Evolutionary conservation across 192 early-diverging fungal species (phyloP).

Genomic region (Coemansia pectinata): DNA sequence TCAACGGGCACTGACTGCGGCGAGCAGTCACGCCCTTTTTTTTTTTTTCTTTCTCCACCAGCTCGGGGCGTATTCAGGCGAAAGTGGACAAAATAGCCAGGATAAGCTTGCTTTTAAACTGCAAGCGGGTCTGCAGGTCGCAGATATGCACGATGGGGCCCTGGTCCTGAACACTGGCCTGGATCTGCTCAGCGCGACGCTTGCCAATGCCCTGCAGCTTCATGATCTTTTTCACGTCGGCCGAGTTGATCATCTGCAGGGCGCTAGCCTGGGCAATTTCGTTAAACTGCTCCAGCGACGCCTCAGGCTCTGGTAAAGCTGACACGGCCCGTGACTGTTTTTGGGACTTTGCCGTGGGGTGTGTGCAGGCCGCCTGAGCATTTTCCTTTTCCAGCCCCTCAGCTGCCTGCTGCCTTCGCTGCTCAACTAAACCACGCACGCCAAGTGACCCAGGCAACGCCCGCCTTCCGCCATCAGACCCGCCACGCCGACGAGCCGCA

Average conservation of each 20-base stretch:
- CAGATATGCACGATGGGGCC: slow-evolving; percentile 47
- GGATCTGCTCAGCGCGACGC: slow-evolving; percentile 60
- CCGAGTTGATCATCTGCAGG: slow-evolving; percentile 60
- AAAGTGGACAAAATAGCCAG: slow-evolving; percentile 51
- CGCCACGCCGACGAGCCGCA: background rate
- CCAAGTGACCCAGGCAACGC: slow-evolving; percentile 32
- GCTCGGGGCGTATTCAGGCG: slow-evolving; percentile 5
- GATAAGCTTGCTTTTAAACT: slow-evolving; percentile 52
- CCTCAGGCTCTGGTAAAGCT: slow-evolving; percentile 7
- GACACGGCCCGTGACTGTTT: background rate
- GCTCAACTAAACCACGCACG: slow-evolving; percentile 42
- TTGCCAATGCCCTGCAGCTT: slow-evolving; percentile 62
- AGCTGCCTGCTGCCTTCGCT: slow-evolving; percentile 10
- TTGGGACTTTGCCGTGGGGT: background rate
- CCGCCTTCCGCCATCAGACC: background rate
- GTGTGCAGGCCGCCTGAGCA: background rate
- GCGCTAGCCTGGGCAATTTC: slow-evolving; percentile 49
- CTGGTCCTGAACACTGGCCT: slow-evolving; percentile 35
- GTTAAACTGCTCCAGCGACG: slow-evolving; percentile 32
- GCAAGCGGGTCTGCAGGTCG: slow-evolving; percentile 40
- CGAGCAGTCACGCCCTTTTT: background rate
- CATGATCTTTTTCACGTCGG: slow-evolving; percentile 56
- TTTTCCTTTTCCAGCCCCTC: background rate
- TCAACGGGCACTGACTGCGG: background rate
- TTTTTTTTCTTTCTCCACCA: too few relatives aligned